Base-by-base conservation (phyloP, 805 yeast species). In the Debaryomyces tyrocola region DNA sequence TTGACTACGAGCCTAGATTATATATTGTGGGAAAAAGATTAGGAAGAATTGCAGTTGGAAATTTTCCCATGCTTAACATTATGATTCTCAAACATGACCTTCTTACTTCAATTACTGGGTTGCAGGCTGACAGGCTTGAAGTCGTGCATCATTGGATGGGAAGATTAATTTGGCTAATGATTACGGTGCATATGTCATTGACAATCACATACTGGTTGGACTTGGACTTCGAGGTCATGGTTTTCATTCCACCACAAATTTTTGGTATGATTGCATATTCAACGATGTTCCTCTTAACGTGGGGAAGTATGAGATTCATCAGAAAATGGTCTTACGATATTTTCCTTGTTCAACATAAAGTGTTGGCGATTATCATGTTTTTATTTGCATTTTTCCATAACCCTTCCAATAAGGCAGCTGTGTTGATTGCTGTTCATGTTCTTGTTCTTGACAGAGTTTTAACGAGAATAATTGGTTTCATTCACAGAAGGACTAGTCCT, bases 231-330 rank as follows among this genome's bases (percentile, higher is more conserved):
- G 45, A 56, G 6, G 54, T 71, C 9, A 73, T 74, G 79, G 45
- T 76, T 8, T 37, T 54, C 18, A 75, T 75, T 37, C 81, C 82
- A 4, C 80, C 80, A 1, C 77, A 72, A 47, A 70, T 72, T n/a
- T 76, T 76, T 57, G 82, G 81, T 7, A 65, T 70, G 57, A 75
- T 77, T 38, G 72, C 79, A 2, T 71, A 66, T 48, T 65, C 61
- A 5, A 58, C 67, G 37, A 63, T 74, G 55, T 63, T 62, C 20
- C 40, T 73, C 37, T 53, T 75, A 44, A 64, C 64, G 8, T 63
- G 69, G 60, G 74, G 66, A 4, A 65, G 73, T 31, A 36, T 67
- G 14, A 62, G 60, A 43, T 54, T 66, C 31, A 54, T 76, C 9
- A 51, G 81, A 46, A 63, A 56, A 42, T 60, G 59, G 43, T 69